phyloP scores from a whole-genome alignment of 805 yeast species.

The Grigorovia humatica region DNA sequence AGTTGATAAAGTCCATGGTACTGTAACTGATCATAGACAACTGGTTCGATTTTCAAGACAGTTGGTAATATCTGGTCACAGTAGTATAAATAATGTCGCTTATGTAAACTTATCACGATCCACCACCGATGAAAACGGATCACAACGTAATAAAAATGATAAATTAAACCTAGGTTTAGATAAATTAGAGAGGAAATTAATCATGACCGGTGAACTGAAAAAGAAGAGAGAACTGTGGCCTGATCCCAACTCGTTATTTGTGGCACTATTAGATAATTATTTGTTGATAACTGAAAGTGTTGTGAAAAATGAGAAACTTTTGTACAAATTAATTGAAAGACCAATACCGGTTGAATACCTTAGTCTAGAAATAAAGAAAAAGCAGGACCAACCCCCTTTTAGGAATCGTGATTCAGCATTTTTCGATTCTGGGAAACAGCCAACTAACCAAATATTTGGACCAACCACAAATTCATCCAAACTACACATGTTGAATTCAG shows the following conservation, averaged over 20 bases:
- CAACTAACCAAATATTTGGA: not conserved
- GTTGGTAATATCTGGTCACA: constrained; percentile 15
- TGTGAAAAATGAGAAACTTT: constrained; percentile 30
- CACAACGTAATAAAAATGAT: constrained; percentile 7
- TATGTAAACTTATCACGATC: constrained; percentile 16
- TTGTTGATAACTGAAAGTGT: constrained; percentile 52
- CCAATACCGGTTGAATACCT: constrained; percentile 56
- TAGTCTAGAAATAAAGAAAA: constrained; percentile 38
- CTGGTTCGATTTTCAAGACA: constrained; percentile 40
- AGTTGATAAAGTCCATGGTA: constrained; percentile 53
- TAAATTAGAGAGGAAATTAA: constrained; percentile 45
- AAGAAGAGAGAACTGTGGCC: constrained; percentile 58
- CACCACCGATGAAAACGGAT: not conserved
- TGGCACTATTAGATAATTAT: constrained; percentile 62
- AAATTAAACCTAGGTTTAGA: constrained; percentile 37
- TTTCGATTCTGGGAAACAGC: constrained; percentile 4
- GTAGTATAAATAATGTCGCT: constrained; percentile 17
- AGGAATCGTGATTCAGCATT: constrained; percentile 5
- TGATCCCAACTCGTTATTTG: constrained; percentile 39
- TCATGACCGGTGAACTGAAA: constrained; percentile 47
- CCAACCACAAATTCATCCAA: constrained; percentile 16
- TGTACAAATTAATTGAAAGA: constrained; percentile 38
- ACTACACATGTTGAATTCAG: constrained; percentile 17
- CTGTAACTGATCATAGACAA: constrained; percentile 48
- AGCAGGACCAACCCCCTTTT: constrained; percentile 3